These are phyloP conservation scores for Arthrinium phaeospermum DNA, from an alignment of 2,329 filamentous ascomycete species.

Conservation along the genomic window DNA sequence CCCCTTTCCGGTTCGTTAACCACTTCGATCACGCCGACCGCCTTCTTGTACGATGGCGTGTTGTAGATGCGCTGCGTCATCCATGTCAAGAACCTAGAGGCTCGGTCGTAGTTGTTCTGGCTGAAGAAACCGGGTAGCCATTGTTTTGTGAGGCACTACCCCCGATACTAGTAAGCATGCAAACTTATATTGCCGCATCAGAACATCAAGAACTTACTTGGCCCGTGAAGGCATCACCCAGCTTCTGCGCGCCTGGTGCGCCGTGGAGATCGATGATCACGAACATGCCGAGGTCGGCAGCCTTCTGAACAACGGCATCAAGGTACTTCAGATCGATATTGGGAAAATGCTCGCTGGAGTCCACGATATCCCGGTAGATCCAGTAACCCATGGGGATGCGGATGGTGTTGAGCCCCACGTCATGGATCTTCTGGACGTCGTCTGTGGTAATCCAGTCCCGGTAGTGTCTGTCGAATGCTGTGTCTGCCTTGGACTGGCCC, in stretches of 20 bases:
- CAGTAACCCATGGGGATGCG: slow-evolving; percentile 62
- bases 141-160: slow-evolving; percentile 22
- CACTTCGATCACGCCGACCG: slow-evolving; percentile 54
- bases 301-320: slow-evolving; percentile 30
- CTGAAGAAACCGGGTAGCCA: slow-evolving; percentile 50
- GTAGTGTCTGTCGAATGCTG: slow-evolving; percentile 57
- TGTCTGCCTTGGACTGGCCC: slow-evolving; percentile 52
- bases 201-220: slow-evolving; percentile 10
- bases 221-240: slow-evolving; percentile 47
- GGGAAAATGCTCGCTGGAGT: slow-evolving; percentile 57
- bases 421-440: slow-evolving; percentile 56
- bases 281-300: slow-evolving; percentile 47
- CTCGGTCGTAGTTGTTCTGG: slow-evolving; percentile 52
- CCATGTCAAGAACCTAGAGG: slow-evolving; percentile 49
- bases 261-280: slow-evolving; percentile 52
- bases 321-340: slow-evolving; percentile 52
- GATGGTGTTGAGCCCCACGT: slow-evolving; percentile 57
- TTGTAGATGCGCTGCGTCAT: slow-evolving; percentile 49
- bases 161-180: neutral
- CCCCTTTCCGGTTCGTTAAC: slow-evolving; percentile 50
- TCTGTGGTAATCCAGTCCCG: slow-evolving; percentile 52
- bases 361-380: slow-evolving; percentile 56
- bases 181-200: neutral
- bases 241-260: slow-evolving; percentile 47
- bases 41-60: slow-evolving; percentile 43